Conservation (phyloP, 106 monocot species). For the Allium cepa region DNA sequence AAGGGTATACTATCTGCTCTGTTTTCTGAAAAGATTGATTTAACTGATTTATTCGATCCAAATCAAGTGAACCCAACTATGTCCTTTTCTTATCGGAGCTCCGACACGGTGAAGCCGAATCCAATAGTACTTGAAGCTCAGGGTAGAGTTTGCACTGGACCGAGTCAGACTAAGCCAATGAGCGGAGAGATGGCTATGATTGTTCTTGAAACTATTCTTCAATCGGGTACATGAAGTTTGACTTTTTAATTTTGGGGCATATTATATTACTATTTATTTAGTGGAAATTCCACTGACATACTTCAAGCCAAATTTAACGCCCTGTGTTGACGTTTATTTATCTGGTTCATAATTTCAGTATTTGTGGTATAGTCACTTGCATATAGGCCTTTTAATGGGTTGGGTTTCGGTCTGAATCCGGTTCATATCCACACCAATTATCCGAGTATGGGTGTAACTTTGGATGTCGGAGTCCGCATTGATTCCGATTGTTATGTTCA, state of each 20-base stretch:
- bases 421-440: too few relatives aligned
- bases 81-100: conserved; percentile 58
- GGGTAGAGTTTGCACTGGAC: conserved; percentile 87
- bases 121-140: conserved; percentile 81
- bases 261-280: too few relatives aligned
- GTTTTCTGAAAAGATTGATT: conserved; percentile 18
- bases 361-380: too few relatives aligned
- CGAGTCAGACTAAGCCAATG: conserved; percentile 82
- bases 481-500: too few relatives aligned
- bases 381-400: too few relatives aligned
- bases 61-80: conserved; percentile 46
- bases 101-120: conserved; percentile 55
- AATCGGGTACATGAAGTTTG: conserved; percentile 52
- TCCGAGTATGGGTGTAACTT: too few relatives aligned
- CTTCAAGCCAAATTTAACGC: too few relatives aligned
- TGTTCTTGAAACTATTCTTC: conserved; percentile 82
- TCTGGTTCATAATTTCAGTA: too few relatives aligned
- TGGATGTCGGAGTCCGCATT: too few relatives aligned
- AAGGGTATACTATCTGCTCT: conserved; percentile 6
- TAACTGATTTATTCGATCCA: conserved; percentile 15
- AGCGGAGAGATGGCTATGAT: conserved; percentile 69
- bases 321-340: too few relatives aligned
- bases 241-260: neutral
- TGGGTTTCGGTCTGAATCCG: too few relatives aligned
- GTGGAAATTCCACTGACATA: too few relatives aligned